Evolutionary conservation across 2,329 filamentous ascomycete species (phyloP).

Genomic region (Fusarium drepaniforme): DNA sequence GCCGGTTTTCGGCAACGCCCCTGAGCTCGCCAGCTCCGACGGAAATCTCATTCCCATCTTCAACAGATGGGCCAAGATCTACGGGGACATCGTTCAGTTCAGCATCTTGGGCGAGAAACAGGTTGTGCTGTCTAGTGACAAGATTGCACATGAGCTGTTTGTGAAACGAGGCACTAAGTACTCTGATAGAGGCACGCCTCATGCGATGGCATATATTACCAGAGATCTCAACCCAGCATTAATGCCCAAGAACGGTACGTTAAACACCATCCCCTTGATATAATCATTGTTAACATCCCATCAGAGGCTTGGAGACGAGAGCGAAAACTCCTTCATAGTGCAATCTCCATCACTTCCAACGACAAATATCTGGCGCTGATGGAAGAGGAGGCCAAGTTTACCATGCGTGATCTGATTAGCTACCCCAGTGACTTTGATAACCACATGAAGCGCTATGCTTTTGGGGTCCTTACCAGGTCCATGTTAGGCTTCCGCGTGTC

Average conservation of each 20-base stretch:
- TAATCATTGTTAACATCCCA: background rate
- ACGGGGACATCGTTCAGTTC: conserved; percentile 9
- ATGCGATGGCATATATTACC: background rate
- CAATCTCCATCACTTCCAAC: conserved; percentile 2
- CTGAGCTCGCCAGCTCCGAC: conserved; percentile 2
- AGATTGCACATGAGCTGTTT: background rate
- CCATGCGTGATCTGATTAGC: background rate
- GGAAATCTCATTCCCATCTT: conserved; percentile 8
- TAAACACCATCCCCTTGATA: too few relatives aligned
- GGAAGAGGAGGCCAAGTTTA: background rate
- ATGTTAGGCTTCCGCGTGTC: conserved; percentile 5
- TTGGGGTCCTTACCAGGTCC: background rate
- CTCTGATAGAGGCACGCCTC: conserved; percentile 3
- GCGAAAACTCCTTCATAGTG: conserved; percentile 4
- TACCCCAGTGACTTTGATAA: background rate
- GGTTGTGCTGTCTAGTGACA: background rate
- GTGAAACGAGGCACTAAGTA: conserved; percentile 2
- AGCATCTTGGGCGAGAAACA: conserved; percentile 11
- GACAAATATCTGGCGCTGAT: background rate
- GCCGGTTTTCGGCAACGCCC: conserved; percentile 8
- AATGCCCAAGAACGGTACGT: background rate
- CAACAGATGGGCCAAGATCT: background rate
- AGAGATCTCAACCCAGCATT: background rate
- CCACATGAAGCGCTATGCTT: conserved; percentile 4
- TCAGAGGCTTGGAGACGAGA: conserved; percentile 7